Percentiles rank a stretch among this genome's conserved stretches.
Evolutionary conservation across 2,329 filamentous ascomycete species (phyloP).

Genomic region (Microdochium bolleyi): DNA sequence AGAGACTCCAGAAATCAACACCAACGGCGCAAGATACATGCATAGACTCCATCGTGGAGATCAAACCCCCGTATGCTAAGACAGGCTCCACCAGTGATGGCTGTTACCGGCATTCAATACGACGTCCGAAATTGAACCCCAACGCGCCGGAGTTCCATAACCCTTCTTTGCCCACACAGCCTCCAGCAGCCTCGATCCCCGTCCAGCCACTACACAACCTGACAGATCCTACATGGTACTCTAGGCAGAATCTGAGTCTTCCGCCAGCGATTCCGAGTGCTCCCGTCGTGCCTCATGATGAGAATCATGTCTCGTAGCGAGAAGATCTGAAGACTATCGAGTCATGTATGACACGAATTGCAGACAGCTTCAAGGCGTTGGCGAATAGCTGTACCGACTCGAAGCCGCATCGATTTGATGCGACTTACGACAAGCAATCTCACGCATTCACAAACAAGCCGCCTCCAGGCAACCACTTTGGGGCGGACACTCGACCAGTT

Average conservation of each 20-base stretch:
- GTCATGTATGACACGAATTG: not conserved
- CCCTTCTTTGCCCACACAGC: not conserved
- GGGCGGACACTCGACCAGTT: too few species aligned
- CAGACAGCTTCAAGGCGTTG: not conserved
- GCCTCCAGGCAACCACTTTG: too few species aligned
- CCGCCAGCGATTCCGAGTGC: not conserved
- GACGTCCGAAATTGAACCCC: conserved; percentile 12
- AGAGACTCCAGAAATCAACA: conserved; percentile 12
- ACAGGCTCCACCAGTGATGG: not conserved
- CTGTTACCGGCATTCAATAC: not conserved
- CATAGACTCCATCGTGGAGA: not conserved
- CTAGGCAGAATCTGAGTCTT: not conserved
- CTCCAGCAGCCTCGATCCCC: not conserved
- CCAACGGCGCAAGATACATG: conserved; percentile 3
- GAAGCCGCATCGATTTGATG: too few species aligned
- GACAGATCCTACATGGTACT: not conserved
- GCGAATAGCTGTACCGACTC: not conserved
- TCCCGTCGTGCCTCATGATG: not conserved
- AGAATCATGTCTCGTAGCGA: not conserved
- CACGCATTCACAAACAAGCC: too few species aligned
- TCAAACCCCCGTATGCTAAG: conserved; percentile 1
- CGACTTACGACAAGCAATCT: too few species aligned
- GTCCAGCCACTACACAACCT: not conserved
- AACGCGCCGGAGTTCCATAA: conserved; percentile 14
- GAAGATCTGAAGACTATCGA: not conserved